Evolutionary conservation across 768 basidiomycete genomes (phyloP), one percentile per base, ranked within the genome.

Genomic region (Suillus americanus): DNA sequence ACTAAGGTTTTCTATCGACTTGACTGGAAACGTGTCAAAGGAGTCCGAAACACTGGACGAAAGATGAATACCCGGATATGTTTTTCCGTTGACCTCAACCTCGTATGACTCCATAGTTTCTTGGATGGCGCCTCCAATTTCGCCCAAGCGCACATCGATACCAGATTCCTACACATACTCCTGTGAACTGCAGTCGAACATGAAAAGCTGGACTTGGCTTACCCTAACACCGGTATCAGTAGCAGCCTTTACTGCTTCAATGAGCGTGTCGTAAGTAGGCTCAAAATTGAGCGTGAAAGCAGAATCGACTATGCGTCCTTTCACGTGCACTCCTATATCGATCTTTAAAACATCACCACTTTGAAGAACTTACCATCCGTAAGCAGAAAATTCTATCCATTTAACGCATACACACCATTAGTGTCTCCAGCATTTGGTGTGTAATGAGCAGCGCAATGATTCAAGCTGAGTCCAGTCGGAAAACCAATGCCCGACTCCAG

Each of bases 41-140:
- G 35, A 61, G 45, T 25, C 62, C 45, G 20, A 51, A 51, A 38
- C 48, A 55, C 37, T 7, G 14, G 33, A 55, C 25, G 25, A 50
- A 23, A 61, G 62, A 53, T 55, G 14, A 51, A 14, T 66, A 95
- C 95, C 94, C 59, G 90, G 94, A 68, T 88, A 82, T 9, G 89
- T 82, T 71, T 94, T 94, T 28, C 93, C 90, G 16, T 86, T 85
- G n/a, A 96, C 86, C 71, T 95, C 94, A 13, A 99, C 97, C 74
- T 99, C 97, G 72, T 98, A 98, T 1, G 92, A 94, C 73, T 98
- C 95, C 97, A 99, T 99, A 2, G 95, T 96, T 75, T 99, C 97
- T 76, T 99, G 97, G 62, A 99, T 96, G 60, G 85, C 85, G 0
- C 88, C 95, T 3, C 89, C 97, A 38, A 99, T 83, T 74, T 99